A percentile compares a stretch with the other conserved stretches of the same genome.
phyloP scores from a whole-genome alignment of 1,139 yeast species.

The Saccharomyces hybrid region DNA sequence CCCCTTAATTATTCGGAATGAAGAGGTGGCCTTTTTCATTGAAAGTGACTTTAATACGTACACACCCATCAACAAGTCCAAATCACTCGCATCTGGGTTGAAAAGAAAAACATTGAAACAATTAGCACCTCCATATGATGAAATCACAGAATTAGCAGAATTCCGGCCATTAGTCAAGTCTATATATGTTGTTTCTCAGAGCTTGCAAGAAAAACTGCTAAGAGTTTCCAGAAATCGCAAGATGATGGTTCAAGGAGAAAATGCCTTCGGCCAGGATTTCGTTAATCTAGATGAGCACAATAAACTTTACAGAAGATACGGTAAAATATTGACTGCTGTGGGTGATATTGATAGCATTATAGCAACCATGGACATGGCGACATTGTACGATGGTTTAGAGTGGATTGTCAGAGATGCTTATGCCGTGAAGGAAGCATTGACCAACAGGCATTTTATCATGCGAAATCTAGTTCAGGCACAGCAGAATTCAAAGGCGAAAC shows the following conservation, averaged over 20 bases:
- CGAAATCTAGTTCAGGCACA: constrained; percentile 80
- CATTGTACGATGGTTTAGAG: constrained; percentile 68
- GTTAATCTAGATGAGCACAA: constrained; percentile 40
- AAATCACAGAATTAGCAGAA: constrained; percentile 67
- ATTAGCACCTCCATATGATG: constrained; percentile 86
- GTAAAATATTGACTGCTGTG: constrained; percentile 57
- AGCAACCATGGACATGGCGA: constrained; percentile 66
- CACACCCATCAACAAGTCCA: constrained; percentile 52
- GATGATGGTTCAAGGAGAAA: constrained; percentile 48
- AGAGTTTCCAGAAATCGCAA: constrained; percentile 49
- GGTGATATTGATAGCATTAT: constrained; percentile 75
- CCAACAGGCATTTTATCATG: constrained; percentile 88
- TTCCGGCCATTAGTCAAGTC: constrained; percentile 82
- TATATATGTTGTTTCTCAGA: constrained; percentile 55
- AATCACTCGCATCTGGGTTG: constrained; percentile 66
- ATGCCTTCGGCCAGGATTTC: constrained; percentile 59
- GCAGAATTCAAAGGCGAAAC: constrained; percentile 60
- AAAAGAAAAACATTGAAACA: constrained; percentile 86
- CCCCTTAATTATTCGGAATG: constrained; percentile 76
- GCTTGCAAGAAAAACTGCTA: constrained; percentile 49
- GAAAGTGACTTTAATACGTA: constrained; percentile 81
- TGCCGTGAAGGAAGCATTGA: constrained; percentile 83
- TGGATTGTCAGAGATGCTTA: constrained; percentile 67
- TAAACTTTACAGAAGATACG: constrained; percentile 72
- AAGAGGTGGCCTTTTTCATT: constrained; percentile 79